A percentile compares a stretch with the other conserved stretches of the same genome.
Evolutionary conservation across 1,284 basidiomycete species (phyloP).

Genomic region (Ganoderma lucidum): DNA sequence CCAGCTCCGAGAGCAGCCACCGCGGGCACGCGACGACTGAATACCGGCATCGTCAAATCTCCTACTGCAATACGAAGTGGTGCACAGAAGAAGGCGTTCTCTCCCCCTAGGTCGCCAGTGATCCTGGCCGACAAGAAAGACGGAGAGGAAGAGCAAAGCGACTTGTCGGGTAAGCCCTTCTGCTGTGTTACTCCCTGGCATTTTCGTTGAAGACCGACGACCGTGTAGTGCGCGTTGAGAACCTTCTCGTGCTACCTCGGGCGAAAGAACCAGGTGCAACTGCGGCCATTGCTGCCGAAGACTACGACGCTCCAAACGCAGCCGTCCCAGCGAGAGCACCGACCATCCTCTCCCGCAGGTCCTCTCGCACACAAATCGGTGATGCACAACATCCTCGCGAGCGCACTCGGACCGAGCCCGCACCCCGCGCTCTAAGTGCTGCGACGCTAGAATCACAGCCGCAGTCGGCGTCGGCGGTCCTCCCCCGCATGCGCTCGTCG

Average conservation of each 20-base stretch:
- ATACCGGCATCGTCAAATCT: constrained; percentile 21
- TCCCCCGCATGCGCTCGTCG: constrained; percentile 33
- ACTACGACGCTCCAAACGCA: constrained; percentile 9
- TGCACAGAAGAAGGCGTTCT: constrained; percentile 30
- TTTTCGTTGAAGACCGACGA: constrained; percentile 3
- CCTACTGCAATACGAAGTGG: constrained; percentile 18
- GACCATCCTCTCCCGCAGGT: constrained; percentile 26
- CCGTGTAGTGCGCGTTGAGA: constrained; percentile 35
- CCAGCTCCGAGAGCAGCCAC: constrained; percentile 13
- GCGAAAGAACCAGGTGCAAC: constrained; percentile 31
- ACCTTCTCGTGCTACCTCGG: constrained; percentile 34
- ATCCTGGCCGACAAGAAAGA: constrained; percentile 16
- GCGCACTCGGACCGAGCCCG: constrained; percentile 22
- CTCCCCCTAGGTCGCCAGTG: constrained; percentile 35
- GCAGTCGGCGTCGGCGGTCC: constrained; percentile 31
- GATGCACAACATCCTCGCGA: constrained; percentile 16
- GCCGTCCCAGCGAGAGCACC: constrained; percentile 26
- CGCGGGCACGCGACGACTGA: constrained; percentile 15
- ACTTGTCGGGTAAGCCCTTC: constrained; percentile 34
- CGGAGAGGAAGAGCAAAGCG: constrained; percentile 21
- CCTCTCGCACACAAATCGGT: constrained; percentile 22
- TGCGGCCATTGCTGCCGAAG: background rate
- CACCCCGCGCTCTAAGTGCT: constrained; percentile 8
- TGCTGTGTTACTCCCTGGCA: background rate
- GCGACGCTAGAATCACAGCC: background rate